phyloP scores from a whole-genome alignment of 2,329 filamentous ascomycete species.

The Alternaria solani region DNA sequence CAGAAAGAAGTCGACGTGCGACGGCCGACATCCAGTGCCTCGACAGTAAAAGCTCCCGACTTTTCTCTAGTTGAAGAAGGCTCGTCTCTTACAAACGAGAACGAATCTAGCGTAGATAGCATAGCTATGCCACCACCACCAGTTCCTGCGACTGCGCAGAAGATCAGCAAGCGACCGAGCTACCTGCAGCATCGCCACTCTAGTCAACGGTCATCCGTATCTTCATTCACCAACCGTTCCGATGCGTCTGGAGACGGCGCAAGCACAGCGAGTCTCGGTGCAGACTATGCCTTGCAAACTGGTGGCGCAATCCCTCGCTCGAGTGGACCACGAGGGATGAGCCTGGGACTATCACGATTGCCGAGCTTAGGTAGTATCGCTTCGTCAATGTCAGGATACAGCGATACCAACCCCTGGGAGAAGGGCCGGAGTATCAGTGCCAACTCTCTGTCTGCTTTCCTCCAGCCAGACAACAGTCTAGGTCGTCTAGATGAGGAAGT shows the following conservation, averaged over 20 bases:
- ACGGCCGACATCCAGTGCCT: conserved; percentile 50
- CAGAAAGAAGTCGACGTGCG: conserved; percentile 32
- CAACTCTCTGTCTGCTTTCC: conserved; percentile 42
- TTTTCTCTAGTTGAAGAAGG: conserved; percentile 41
- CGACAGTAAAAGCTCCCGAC: conserved; percentile 50
- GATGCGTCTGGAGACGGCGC: conserved; percentile 66
- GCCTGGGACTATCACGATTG: conserved; percentile 71
- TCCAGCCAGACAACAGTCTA: conserved; percentile 57
- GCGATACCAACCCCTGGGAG: conserved; percentile 55
- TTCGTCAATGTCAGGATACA: conserved; percentile 70
- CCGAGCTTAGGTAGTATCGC: conserved; percentile 91
- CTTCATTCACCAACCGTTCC: conserved; percentile 63
- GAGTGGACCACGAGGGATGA: conserved; percentile 52
- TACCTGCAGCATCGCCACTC: conserved; percentile 64
- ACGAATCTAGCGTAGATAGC: conserved; percentile 43
- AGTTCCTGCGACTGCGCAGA: conserved; percentile 32
- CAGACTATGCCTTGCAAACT: conserved; percentile 83
- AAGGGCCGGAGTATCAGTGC: conserved; percentile 53
- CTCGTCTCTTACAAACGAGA: conserved; percentile 40
- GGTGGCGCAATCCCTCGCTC: conserved; percentile 72
- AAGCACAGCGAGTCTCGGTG: conserved; percentile 78
- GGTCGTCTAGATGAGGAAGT: conserved; percentile 68
- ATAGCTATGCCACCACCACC: conserved; percentile 29
- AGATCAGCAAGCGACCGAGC: conserved; percentile 59
- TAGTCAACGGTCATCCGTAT: conserved; percentile 66